These are phyloP conservation scores for Candida nemodendra DNA, from an alignment of 805 yeast species.

Conservation along the genomic window DNA sequence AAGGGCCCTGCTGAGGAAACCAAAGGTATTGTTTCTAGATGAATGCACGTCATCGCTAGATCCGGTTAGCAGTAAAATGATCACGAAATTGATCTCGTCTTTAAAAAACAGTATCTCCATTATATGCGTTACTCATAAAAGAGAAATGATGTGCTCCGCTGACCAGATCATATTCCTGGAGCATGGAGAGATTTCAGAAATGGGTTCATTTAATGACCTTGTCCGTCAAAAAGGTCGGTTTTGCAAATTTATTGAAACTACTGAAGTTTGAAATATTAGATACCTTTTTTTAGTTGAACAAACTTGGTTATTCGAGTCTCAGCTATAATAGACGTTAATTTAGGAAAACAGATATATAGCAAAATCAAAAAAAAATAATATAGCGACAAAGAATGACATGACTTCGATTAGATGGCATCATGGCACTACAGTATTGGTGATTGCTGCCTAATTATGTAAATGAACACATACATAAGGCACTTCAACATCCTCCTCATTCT, in stretches of 20 bases:
- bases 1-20: slow-evolving; percentile 69
- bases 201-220: slow-evolving; percentile 35
- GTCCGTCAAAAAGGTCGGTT: slow-evolving; percentile 10
- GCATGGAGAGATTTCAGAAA: slow-evolving; percentile 47
- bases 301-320: too few species aligned
- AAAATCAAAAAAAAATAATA: slow-evolving; percentile 2
- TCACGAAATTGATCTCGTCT: slow-evolving; percentile 48
- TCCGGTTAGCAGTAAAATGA: slow-evolving; percentile 48
- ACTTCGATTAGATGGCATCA: too few species aligned
- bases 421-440: too few species aligned
- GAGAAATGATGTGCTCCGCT: slow-evolving; percentile 60
- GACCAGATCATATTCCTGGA: slow-evolving; percentile 49
- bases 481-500: slow-evolving; percentile 92
- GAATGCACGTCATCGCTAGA: slow-evolving; percentile 92
- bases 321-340: too few species aligned
- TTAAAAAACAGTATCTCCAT: slow-evolving; percentile 39
- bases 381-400: too few species aligned
- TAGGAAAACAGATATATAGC: too few species aligned
- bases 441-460: slow-evolving; percentile 28
- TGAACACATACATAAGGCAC: slow-evolving; percentile 82
- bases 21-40: slow-evolving; percentile 70
- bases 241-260: too few species aligned
- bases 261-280: too few species aligned
- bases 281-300: too few species aligned
- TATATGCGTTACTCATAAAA: slow-evolving; percentile 72